Evolutionary conservation across 768 basidiomycete genomes (phyloP).

Genomic region (Brasilioporus rufonigricans): DNA sequence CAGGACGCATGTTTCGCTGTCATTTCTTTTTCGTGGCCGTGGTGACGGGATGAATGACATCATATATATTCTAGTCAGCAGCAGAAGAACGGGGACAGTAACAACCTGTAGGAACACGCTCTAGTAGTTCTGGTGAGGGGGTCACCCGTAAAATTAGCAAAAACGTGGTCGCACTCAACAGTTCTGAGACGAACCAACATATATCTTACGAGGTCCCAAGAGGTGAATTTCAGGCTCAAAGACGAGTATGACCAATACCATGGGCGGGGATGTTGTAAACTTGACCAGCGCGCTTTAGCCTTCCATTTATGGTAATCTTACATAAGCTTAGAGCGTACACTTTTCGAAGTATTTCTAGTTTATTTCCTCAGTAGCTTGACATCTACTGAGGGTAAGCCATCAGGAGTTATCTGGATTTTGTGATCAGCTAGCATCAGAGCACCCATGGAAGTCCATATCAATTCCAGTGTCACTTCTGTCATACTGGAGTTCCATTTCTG

Average conservation of each 20-base stretch:
- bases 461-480: background rate
- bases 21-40: conserved; percentile 13
- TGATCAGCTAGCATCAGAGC: background rate
- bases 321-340: too few species aligned
- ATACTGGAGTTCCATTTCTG: conserved; percentile 1
- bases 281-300: too few species aligned
- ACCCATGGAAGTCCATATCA: background rate
- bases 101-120: conserved; percentile 16
- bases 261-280: too few species aligned
- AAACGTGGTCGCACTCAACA: background rate
- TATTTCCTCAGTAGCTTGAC: too few species aligned
- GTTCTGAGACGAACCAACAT: background rate
- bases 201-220: background rate
- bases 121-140: background rate
- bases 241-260: background rate
- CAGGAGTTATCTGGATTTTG: background rate
- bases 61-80: conserved; percentile 19
- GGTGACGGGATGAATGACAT: conserved; percentile 12
- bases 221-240: background rate
- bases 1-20: conserved; percentile 42
- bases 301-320: too few species aligned
- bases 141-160: background rate
- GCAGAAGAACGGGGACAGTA: conserved; percentile 6
- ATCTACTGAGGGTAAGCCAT: too few species aligned
- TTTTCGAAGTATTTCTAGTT: too few species aligned